Percentiles rank a stretch among this genome's conserved stretches.
Conservation (phyloP, 2,329 filamentous ascomycete genomes). For the Alternaria incomplexa region DNA sequence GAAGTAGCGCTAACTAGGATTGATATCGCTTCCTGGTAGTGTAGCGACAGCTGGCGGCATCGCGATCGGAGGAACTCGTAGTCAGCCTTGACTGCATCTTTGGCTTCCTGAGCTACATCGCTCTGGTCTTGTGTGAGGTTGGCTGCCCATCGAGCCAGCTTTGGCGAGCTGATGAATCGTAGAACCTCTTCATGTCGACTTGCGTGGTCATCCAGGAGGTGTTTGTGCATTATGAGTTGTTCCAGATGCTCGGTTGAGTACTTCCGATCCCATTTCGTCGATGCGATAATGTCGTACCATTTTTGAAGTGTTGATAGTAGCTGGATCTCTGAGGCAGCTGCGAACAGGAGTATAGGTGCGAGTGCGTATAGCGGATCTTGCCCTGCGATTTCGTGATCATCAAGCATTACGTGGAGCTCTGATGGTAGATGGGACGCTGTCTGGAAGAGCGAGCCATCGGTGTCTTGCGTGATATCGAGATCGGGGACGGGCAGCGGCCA, state of each 20-base stretch:
- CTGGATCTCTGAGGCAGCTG: background rate
- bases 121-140: background rate
- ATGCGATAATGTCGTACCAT: background rate
- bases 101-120: background rate
- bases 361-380: background rate
- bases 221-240: background rate
- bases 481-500: background rate
- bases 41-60: background rate
- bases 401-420: background rate
- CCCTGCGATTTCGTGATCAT: background rate
- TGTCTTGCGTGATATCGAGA: background rate
- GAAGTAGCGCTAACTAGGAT: background rate
- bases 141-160: background rate
- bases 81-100: background rate
- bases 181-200: background rate
- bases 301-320: background rate
- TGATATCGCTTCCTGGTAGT: background rate
- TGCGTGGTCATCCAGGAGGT: background rate
- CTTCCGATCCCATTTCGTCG: background rate
- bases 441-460: background rate
- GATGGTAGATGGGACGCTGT: background rate
- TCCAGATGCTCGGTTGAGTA: background rate
- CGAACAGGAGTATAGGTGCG: background rate
- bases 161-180: background rate
- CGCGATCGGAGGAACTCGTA: background rate